These are phyloP conservation scores for Melaleuca quinquenervia DNA, from an alignment of 345 rosid genomes.

Conservation along the genomic window DNA sequence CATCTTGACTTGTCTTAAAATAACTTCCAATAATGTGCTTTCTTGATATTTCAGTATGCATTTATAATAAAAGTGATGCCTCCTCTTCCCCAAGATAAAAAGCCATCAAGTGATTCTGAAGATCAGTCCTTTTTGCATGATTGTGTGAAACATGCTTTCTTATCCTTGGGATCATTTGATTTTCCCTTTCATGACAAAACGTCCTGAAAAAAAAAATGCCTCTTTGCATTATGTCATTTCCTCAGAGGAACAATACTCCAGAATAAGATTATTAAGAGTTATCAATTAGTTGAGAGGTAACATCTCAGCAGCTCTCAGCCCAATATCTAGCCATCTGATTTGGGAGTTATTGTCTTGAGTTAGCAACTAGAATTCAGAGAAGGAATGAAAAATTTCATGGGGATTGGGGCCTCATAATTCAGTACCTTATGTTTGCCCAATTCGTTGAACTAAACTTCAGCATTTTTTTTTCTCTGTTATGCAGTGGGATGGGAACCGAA, in stretches of 20 bases:
- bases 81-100: background rate
- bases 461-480: background rate
- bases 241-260: background rate
- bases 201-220: background rate
- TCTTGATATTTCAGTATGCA: background rate
- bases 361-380: background rate
- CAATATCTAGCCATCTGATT: background rate
- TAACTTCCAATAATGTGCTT: background rate
- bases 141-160: background rate
- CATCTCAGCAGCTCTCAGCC: background rate
- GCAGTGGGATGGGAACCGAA: background rate
- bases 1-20: background rate
- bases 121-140: background rate
- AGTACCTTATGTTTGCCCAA: background rate
- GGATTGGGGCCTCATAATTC: background rate
- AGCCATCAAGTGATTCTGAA: background rate
- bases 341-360: background rate
- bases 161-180: background rate
- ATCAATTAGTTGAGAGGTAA: background rate
- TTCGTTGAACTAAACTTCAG: background rate
- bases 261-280: background rate
- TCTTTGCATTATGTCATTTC: background rate
- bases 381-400: background rate
- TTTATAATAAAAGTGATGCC: background rate
- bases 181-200: background rate